phyloP scores from a whole-genome alignment of 768 basidiomycete species.

The Pholiota molesta region DNA sequence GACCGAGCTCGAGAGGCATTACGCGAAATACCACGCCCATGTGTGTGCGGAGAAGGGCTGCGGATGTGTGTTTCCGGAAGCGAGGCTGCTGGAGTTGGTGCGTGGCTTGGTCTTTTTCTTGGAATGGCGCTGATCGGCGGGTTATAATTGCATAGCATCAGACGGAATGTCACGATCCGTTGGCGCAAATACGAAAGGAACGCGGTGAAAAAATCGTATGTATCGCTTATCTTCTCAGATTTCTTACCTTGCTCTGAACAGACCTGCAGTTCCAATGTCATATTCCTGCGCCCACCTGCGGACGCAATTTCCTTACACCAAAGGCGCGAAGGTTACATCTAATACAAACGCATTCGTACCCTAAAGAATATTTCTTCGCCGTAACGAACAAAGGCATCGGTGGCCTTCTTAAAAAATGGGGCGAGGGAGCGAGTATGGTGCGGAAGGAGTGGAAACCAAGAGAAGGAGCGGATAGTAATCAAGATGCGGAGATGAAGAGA shows the following conservation, averaged over 20 bases:
- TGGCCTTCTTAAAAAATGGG: constrained; percentile 77
- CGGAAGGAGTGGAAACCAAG: constrained; percentile 69
- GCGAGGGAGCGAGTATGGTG: constrained; percentile 81
- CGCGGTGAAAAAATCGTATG: constrained; percentile 86
- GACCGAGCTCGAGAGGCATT: constrained; percentile 79
- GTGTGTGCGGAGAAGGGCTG: constrained; percentile 75
- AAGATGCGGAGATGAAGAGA: constrained; percentile 18
- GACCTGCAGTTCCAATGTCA: constrained; percentile 74
- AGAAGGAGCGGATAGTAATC: constrained; percentile 16
- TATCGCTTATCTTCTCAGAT: constrained; percentile 14
- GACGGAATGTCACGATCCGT: constrained; percentile 87
- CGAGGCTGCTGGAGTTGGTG: constrained; percentile 76
- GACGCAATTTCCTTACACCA: constrained; percentile 67
- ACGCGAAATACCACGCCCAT: constrained; percentile 82
- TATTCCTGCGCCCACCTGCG: constrained; percentile 52
- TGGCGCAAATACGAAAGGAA: constrained; percentile 75
- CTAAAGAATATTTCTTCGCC: constrained; percentile 89
- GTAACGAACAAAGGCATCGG: constrained; percentile 92
- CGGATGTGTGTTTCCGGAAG: constrained; percentile 85
- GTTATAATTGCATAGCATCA: constrained; percentile 58
- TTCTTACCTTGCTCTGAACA: constrained; percentile 11
- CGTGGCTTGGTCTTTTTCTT: constrained; percentile 34
- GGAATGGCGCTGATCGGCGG: constrained; percentile 1
- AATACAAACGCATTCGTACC: constrained; percentile 80
- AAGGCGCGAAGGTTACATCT: constrained; percentile 81